Percentiles rank a stretch among this genome's conserved stretches.
Evolutionary conservation across 805 yeast species (phyloP).

Genomic region (Yarrowia sp.): DNA sequence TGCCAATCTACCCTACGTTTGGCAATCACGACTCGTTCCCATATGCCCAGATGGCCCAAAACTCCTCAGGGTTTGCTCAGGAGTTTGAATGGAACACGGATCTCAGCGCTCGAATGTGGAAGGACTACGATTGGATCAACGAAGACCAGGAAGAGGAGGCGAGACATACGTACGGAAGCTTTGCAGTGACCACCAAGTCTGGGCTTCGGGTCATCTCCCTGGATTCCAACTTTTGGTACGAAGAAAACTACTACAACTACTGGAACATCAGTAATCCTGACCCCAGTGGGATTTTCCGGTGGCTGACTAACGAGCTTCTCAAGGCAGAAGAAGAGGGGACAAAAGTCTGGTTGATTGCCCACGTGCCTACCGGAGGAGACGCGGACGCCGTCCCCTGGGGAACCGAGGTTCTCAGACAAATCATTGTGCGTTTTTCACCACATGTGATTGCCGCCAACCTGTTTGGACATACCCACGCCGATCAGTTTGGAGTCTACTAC

Average conservation of each 20-base stretch:
- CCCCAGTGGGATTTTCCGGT: conserved; percentile 66
- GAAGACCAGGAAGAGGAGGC: conserved; percentile 48
- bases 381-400: conserved; percentile 70
- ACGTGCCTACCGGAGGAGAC: conserved; percentile 60
- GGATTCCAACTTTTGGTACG: conserved; percentile 73
- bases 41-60: conserved; percentile 70
- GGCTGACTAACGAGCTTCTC: conserved; percentile 64
- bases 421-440: conserved; percentile 71
- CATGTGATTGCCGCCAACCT: conserved; percentile 71
- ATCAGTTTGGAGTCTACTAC: conserved; percentile 68
- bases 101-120: conserved; percentile 58
- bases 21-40: conserved; percentile 81
- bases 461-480: conserved; percentile 75
- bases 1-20: conserved; percentile 66
- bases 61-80: conserved; percentile 54
- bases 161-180: conserved; percentile 62
- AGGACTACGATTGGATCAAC: conserved; percentile 56
- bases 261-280: conserved; percentile 60
- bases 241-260: conserved; percentile 65
- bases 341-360: conserved; percentile 79
- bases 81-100: conserved; percentile 57
- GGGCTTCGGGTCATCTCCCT: conserved; percentile 68
- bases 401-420: conserved; percentile 60
- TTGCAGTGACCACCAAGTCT: conserved; percentile 59
- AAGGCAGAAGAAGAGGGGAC: conserved; percentile 63